These are phyloP conservation scores for Allium sativum DNA, from an alignment of 106 monocot genomes.

Conservation along the genomic window DNA sequence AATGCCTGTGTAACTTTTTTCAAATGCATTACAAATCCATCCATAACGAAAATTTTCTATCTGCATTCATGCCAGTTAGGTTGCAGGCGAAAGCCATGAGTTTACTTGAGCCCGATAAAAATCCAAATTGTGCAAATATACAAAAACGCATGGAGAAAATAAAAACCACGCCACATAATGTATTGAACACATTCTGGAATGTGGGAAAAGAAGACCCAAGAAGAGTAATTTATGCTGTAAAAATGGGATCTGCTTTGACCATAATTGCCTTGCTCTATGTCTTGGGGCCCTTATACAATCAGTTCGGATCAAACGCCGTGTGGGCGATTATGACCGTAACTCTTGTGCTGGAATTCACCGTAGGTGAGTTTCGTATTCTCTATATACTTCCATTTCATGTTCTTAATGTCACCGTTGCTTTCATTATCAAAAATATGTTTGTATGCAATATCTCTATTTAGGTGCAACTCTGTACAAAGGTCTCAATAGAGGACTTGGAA, in stretches of 20 bases:
- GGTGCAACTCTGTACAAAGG: slow-evolving; percentile 12
- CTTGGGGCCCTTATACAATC: slow-evolving; percentile 12
- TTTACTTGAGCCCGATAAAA: no score
- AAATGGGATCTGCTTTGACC: slow-evolving; percentile 21
- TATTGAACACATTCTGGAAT: background rate
- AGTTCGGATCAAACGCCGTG: slow-evolving; percentile 12
- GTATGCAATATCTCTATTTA: background rate
- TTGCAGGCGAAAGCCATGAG: no score
- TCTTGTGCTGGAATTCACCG: slow-evolving; percentile 32
- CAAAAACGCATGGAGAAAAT: background rate
- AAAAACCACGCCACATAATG: background rate
- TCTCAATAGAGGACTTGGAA: slow-evolving; percentile 7
- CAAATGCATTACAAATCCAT: no score
- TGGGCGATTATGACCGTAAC: slow-evolving; percentile 31
- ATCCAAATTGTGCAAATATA: background rate
- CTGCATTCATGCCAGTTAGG: no score
- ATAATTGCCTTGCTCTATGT: slow-evolving; percentile 23
- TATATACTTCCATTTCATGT: background rate
- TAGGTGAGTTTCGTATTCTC: slow-evolving; percentile 5
- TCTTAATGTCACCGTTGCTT: background rate
- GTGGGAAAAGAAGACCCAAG: slow-evolving; percentile 21
- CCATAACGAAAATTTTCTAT: no score
- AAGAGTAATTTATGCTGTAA: slow-evolving; percentile 13
- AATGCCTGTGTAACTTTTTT: no score
- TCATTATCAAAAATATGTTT: no score